Percentiles rank a stretch among this genome's conserved stretches.
These are phyloP conservation scores for Chenopodium berlandieri DNA, from an alignment of 148 eudicot genomes.

Conservation along the genomic window DNA sequence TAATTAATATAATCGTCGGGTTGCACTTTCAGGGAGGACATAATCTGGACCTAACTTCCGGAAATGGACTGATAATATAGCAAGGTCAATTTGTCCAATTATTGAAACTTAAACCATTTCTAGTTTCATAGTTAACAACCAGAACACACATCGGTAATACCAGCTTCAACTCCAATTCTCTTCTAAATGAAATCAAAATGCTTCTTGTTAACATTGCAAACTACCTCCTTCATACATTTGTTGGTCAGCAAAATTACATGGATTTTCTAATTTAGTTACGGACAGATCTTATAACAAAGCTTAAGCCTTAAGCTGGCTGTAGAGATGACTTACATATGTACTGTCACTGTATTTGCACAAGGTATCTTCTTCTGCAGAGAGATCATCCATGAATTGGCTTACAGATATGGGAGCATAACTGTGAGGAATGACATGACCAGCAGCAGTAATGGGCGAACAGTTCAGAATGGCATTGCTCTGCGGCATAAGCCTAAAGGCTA, in stretches of 20 bases:
- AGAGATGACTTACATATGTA: conserved; percentile 48
- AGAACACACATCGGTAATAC: not conserved
- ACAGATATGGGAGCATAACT: conserved; percentile 76
- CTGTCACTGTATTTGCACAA: conserved; percentile 50
- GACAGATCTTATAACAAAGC: conserved; percentile 2
- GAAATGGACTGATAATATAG: not conserved
- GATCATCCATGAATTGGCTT: conserved; percentile 93
- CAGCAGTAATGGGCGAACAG: conserved; percentile 68
- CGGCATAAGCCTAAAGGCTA: conserved; percentile 90
- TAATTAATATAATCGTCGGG: no score
- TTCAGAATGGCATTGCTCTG: conserved; percentile 74
- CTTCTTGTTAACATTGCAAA: not conserved
- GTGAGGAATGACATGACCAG: conserved; percentile 89
- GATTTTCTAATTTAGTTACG: not conserved
- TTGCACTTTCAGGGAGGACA: no score
- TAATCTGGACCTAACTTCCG: not conserved
- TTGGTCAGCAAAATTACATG: not conserved
- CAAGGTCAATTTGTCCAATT: not conserved
- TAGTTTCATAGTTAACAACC: not conserved
- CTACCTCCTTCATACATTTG: not conserved
- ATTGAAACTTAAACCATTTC: not conserved
- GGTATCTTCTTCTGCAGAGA: conserved; percentile 71
- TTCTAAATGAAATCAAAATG: not conserved
- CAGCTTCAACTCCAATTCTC: not conserved
- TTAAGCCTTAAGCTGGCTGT: not conserved